Percentiles rank a stretch among this genome's conserved stretches.
phyloP scores from a whole-genome alignment of 495 filamentous ascomycete genomes.

The Xylaria telfairii region DNA sequence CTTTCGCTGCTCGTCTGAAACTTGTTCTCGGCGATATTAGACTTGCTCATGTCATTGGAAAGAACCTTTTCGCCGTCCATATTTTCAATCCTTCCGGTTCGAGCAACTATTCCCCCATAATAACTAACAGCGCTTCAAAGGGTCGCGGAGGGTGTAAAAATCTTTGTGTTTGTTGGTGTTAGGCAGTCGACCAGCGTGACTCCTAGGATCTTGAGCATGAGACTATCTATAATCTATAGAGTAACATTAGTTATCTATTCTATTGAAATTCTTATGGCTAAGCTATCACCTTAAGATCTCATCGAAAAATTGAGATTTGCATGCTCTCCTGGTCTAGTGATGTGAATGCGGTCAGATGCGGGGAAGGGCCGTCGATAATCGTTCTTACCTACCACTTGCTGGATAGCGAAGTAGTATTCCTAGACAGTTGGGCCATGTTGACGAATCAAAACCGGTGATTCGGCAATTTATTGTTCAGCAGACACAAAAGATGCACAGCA shows the following conservation, averaged over 20 bases:
- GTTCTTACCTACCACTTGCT: neutral
- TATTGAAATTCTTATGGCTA: neutral
- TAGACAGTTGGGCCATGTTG: neutral
- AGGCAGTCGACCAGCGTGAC: neutral
- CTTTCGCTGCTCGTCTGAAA: neutral
- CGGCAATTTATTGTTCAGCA: slow-evolving; percentile 7
- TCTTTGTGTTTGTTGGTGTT: neutral
- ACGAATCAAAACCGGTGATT: neutral
- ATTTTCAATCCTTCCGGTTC: neutral
- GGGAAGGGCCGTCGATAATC: neutral
- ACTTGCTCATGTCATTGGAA: neutral
- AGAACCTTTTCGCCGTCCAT: neutral
- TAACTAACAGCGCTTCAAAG: neutral
- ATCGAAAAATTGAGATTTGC: no score
- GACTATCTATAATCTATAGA: neutral
- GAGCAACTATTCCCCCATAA: neutral
- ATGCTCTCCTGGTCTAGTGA: neutral
- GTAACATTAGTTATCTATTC: neutral
- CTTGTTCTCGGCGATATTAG: neutral
- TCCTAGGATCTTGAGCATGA: neutral
- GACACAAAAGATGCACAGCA: neutral
- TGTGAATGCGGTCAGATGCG: neutral
- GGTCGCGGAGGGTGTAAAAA: neutral
- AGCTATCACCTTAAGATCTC: neutral
- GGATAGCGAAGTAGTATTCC: neutral